phyloP scores from a whole-genome alignment of 495 filamentous ascomycete species.

The Clavariopsis aquatica region DNA sequence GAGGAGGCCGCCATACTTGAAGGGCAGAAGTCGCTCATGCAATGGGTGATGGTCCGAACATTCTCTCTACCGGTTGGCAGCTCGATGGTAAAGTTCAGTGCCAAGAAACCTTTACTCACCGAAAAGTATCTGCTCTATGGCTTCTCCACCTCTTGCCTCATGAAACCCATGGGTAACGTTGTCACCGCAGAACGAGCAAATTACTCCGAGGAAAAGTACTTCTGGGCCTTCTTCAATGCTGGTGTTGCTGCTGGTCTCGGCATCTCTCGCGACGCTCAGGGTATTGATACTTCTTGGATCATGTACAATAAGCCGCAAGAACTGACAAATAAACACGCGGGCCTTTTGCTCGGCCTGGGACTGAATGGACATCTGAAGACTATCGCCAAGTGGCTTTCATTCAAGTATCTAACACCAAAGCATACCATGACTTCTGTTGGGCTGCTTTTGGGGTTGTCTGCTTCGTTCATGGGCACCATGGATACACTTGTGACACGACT shows the following conservation, averaged over 20 bases:
- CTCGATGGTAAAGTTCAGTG: slow-evolving; percentile 79
- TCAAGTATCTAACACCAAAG: slow-evolving; percentile 97
- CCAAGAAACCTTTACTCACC: slow-evolving; percentile 80
- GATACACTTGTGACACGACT: slow-evolving; percentile 91
- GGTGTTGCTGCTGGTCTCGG: slow-evolving; percentile 87
- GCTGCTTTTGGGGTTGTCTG: slow-evolving; percentile 85
- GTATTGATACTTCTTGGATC: slow-evolving; percentile 98
- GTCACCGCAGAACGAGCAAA: slow-evolving; percentile 79
- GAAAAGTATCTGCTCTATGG: slow-evolving; percentile 84
- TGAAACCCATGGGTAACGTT: slow-evolving; percentile 87
- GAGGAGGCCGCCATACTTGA: slow-evolving; percentile 85
- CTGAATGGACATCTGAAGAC: slow-evolving; percentile 91
- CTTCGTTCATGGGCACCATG: slow-evolving; percentile 94
- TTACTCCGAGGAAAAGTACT: slow-evolving; percentile 91
- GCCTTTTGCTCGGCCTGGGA: slow-evolving; percentile 88
- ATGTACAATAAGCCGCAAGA: slow-evolving; percentile 95
- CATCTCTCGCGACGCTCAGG: slow-evolving; percentile 84
- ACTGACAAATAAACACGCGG: slow-evolving; percentile 88
- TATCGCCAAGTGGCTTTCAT: slow-evolving; percentile 96
- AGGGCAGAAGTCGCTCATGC: slow-evolving; percentile 85
- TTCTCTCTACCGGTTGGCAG: slow-evolving; percentile 83
- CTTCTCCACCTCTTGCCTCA: slow-evolving; percentile 83
- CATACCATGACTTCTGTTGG: slow-evolving; percentile 99
- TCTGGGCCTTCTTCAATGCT: slow-evolving; percentile 98
- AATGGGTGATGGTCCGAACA: slow-evolving; percentile 80